These are phyloP conservation scores for Wallacemonas collosoma DNA, from an alignment of 208 protist species.

Conservation along the genomic window DNA sequence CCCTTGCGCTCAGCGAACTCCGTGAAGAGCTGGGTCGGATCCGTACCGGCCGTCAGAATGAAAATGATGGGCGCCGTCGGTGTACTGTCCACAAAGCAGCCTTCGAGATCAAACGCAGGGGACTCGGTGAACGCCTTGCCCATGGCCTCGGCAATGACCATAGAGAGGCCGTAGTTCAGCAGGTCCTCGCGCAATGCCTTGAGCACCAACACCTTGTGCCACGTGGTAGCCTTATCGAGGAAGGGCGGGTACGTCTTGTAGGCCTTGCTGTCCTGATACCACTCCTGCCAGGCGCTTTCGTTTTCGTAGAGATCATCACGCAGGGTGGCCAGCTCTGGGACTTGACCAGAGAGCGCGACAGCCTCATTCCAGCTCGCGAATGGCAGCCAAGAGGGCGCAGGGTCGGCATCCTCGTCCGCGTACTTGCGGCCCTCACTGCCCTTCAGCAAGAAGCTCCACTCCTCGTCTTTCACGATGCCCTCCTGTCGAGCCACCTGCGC, in stretches of 20 bases:
- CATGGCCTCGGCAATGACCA: constrained; percentile 75
- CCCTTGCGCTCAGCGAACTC: constrained; percentile 93
- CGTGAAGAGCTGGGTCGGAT: constrained; percentile 93
- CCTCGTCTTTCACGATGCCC: constrained; percentile 60
- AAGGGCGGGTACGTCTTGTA: constrained; percentile 71
- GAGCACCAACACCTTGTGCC: constrained; percentile 90
- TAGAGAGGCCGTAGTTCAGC: constrained; percentile 85
- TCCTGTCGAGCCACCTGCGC: constrained; percentile 83
- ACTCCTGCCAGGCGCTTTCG: constrained; percentile 81
- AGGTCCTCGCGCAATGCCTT: constrained; percentile 91
- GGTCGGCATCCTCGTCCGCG: constrained; percentile 75
- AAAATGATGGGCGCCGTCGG: constrained; percentile 94
- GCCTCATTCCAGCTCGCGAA: constrained; percentile 93
- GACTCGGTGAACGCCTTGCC: constrained; percentile 91
- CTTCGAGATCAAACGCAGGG: constrained; percentile 90
- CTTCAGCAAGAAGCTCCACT: constrained; percentile 92
- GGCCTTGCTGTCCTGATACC: constrained; percentile 86
- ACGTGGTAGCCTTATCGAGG: constrained; percentile 41
- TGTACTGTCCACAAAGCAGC: constrained; percentile 90
- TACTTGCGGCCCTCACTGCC: constrained; percentile 79
- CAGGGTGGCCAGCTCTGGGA: constrained; percentile 88
- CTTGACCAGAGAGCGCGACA: constrained; percentile 66
- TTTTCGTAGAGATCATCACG: constrained; percentile 85
- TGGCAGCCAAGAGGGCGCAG: constrained; percentile 88
- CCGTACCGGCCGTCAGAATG: constrained; percentile 93